phyloP scores from a whole-genome alignment of 345 rosid species.

The Dimocarpus longan region DNA sequence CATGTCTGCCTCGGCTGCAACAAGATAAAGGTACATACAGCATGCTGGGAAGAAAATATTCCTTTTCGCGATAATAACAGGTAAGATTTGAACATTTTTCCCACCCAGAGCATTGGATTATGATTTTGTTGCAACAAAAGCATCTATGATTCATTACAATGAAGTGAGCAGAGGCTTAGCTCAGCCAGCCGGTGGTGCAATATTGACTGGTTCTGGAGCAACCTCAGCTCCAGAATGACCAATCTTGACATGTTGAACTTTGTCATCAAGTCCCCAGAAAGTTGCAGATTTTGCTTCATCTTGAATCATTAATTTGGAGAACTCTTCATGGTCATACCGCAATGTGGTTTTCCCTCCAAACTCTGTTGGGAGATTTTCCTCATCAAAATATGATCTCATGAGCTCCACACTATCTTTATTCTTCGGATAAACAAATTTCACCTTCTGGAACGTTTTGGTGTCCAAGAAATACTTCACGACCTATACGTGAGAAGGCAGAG shows the following conservation, averaged over 20 bases:
- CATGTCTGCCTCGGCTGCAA: background rate
- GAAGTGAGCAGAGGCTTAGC: slow-evolving; percentile 27
- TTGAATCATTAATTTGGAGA: slow-evolving; percentile 70
- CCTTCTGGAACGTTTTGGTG: slow-evolving; percentile 82
- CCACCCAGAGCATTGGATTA: background rate
- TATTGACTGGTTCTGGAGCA: slow-evolving; percentile 52
- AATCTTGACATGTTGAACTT: slow-evolving; percentile 34
- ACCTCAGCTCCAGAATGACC: slow-evolving; percentile 57
- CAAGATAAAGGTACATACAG: background rate
- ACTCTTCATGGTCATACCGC: slow-evolving; percentile 80
- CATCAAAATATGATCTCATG: slow-evolving; percentile 73
- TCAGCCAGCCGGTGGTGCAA: slow-evolving; percentile 43
- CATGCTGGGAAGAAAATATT: background rate
- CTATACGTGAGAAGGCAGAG: slow-evolving; percentile 35
- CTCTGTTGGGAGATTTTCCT: slow-evolving; percentile 77
- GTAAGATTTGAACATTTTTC: slow-evolving; percentile 1
- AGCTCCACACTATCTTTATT: slow-evolving; percentile 75
- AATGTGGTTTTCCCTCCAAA: slow-evolving; percentile 84
- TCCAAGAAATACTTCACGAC: slow-evolving; percentile 88
- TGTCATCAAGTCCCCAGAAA: slow-evolving; percentile 59
- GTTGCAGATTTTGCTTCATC: slow-evolving; percentile 71
- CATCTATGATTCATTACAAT: slow-evolving; percentile 5
- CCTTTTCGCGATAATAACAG: background rate
- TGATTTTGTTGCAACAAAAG: background rate
- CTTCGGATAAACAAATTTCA: slow-evolving; percentile 93